phyloP scores from a whole-genome alignment of 495 filamentous ascomycete species.

The Neurospora hispaniola region DNA sequence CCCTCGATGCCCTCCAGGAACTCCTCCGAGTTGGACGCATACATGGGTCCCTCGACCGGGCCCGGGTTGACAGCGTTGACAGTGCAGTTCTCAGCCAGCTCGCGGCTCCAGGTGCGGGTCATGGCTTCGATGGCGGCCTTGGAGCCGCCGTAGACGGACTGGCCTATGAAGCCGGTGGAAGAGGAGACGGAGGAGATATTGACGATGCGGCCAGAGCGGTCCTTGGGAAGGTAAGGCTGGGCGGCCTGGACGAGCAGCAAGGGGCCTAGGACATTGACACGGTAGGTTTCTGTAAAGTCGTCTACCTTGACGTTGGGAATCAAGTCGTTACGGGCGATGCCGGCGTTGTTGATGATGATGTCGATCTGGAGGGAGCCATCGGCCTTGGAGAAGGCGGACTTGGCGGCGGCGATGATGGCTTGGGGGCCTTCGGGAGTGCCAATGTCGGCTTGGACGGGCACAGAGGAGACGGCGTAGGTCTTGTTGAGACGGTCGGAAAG shows the following conservation, averaged over 20 bases:
- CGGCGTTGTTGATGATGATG: conserved; percentile 86
- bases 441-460: conserved; percentile 36
- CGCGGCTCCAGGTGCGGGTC: conserved; percentile 80
- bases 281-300: conserved; percentile 62
- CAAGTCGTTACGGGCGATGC: conserved; percentile 48
- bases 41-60: conserved; percentile 72
- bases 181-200: conserved; percentile 66
- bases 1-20: conserved; percentile 33
- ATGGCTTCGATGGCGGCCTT: conserved; percentile 89
- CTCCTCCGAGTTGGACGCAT: conserved; percentile 26
- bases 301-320: conserved; percentile 47
- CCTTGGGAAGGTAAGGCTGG: conserved; percentile 56
- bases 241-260: conserved; percentile 68
- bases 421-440: conserved; percentile 26
- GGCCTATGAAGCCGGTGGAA: conserved; percentile 54
- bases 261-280: conserved; percentile 77
- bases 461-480: conserved; percentile 27
- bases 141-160: conserved; percentile 76
- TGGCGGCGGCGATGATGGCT: conserved; percentile 22
- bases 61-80: conserved; percentile 88
- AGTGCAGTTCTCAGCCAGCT: conserved; percentile 65
- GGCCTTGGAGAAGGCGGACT: conserved; percentile 19
- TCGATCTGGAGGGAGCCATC: conserved; percentile 54
- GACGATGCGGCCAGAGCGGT: conserved; percentile 68
- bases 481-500: conserved; percentile 32